Evolutionary conservation across 768 basidiomycete species (phyloP), one percentile per base, ranked within the genome.

Genomic region (Tylopilus felleus): DNA sequence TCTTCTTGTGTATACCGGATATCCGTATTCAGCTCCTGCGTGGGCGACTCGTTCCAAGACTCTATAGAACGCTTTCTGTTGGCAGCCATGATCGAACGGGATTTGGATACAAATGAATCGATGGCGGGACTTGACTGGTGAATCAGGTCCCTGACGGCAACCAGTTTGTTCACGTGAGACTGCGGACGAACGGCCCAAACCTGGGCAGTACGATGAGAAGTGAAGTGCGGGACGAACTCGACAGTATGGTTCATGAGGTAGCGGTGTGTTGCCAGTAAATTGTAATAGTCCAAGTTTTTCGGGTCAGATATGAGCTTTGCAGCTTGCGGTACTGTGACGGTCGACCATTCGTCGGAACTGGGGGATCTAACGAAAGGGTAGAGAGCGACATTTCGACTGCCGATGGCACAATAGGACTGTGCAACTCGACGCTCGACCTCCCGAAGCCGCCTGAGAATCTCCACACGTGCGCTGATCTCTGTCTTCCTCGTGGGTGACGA

Each of bases 131-230:
- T 65, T 14, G 65, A 66, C 10, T 57, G 54, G 23, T 77, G 72
- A 28, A 79, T 70, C 81, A 88, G 80, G 9, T 69, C 62, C 17
- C 62, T 64, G 2, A 91, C 80, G 5, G 56, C 60, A 33, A 76
- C 52, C 36, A 91, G 69, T 49, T 76, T 77, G 23, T 78, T 63
- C 3, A 88, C 72, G 33, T 90, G 79, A 4, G 73, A 67, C 44
- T 69, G 66, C 0, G 91, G 88, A 2, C 91, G 83, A 28, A 93
- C 80, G 40, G 74, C 60, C 70, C 92, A 88, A 1, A 59, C 69
- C 53, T 83, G 82, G 4, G 71, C 70, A 21, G 69, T 57, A 23
- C 79, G 68, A 63, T 86, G 86, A 23, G 69, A 61, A 41, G 69
- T 60, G 12, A 70, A 63, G 21, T 78, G 69, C 4, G 83, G 78